These are phyloP conservation scores for Arxiozyma heterogenica DNA, from an alignment of 1,139 yeast genomes.

Conservation along the genomic window DNA sequence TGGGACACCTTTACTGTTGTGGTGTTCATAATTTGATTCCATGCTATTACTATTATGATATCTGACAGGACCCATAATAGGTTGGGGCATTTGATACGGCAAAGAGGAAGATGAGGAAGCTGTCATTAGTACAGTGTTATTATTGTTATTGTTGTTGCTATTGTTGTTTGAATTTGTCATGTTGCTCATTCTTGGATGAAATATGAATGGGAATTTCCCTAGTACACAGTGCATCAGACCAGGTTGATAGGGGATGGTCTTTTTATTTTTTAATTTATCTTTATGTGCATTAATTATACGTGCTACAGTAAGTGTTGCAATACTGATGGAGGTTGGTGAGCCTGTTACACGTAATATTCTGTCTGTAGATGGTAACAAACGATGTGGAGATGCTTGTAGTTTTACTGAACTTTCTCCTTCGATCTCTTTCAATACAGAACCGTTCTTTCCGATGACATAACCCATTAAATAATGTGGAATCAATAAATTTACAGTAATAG, in stretches of 20 bases:
- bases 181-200: conserved; percentile 4
- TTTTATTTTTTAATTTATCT: conserved; percentile 41
- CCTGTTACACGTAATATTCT: conserved; percentile 65
- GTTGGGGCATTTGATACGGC: conserved; percentile 7
- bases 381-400: conserved; percentile 66
- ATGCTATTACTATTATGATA: conserved; percentile 5
- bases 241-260: conserved; percentile 58
- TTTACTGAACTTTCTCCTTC: conserved; percentile 78
- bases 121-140: conserved; percentile 3
- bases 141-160: too few relatives aligned
- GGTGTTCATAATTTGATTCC: not conserved
- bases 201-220: conserved; percentile 8
- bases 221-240: conserved; percentile 32
- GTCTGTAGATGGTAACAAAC: conserved; percentile 74
- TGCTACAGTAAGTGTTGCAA: conserved; percentile 68
- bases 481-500: conserved; percentile 38
- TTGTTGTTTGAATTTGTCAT: not conserved
- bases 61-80: conserved; percentile 7
- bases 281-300: conserved; percentile 57
- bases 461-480: conserved; percentile 82
- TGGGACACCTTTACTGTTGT: conserved; percentile 8
- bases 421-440: conserved; percentile 67
- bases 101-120: conserved; percentile 22
- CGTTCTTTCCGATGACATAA: conserved; percentile 71
- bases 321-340: conserved; percentile 80